phyloP scores from a whole-genome alignment of 2,329 filamentous ascomycete genomes.

The Aspergillus ibericus region DNA sequence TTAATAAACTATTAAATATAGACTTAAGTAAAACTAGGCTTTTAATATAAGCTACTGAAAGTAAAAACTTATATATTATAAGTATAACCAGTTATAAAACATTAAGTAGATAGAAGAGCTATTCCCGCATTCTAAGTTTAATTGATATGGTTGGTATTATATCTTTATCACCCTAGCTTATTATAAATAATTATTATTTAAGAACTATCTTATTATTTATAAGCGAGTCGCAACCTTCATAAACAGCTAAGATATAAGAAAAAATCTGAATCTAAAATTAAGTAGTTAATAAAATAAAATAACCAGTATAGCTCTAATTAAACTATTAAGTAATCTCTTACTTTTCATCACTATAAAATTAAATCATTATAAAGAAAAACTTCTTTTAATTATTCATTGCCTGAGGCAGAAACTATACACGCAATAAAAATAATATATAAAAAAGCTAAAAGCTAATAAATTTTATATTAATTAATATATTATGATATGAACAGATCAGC shows the following conservation, averaged over 20 bases:
- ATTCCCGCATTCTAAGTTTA: too few relatives aligned
- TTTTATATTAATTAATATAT: too few relatives aligned
- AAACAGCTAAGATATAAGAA: not conserved
- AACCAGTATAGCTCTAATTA: not conserved
- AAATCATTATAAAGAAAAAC: not conserved
- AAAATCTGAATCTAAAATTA: too few relatives aligned
- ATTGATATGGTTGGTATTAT: too few relatives aligned
- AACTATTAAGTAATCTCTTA: not conserved
- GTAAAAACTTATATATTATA: not conserved
- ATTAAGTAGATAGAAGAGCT: not conserved
- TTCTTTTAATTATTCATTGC: not conserved
- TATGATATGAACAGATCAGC: too few relatives aligned
- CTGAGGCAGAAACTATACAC: not conserved
- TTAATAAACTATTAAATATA: too few relatives aligned
- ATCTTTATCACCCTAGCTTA: too few relatives aligned
- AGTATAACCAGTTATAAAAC: not conserved
- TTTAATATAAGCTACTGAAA: not conserved
- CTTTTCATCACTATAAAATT: not conserved
- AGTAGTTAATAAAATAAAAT: not conserved
- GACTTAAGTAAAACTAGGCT: not conserved
- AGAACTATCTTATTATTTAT: not conserved
- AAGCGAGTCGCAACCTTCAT: not conserved
- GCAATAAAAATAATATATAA: too few relatives aligned
- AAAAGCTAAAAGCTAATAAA: too few relatives aligned
- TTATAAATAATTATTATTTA: not conserved